Evolutionary conservation across 2,329 filamentous ascomycete genomes (phyloP).

Genomic region (Fusarium humuli): DNA sequence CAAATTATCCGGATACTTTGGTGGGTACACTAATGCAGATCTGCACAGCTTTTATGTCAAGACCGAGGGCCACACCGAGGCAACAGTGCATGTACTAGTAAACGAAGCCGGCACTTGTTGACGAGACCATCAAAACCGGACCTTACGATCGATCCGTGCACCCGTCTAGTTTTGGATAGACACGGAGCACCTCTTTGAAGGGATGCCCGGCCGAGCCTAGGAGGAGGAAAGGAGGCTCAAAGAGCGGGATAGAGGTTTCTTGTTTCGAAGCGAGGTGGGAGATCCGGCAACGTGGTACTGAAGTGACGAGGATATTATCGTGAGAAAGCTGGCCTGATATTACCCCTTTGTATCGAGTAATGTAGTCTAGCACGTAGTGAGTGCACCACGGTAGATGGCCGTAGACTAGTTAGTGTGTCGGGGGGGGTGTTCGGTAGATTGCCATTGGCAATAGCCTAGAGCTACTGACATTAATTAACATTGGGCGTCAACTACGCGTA

Average conservation of each 20-base stretch:
- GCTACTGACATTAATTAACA: not conserved
- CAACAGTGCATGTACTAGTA: slow-evolving; percentile 10
- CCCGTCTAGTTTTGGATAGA: slow-evolving; percentile 28
- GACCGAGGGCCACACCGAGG: slow-evolving; percentile 15
- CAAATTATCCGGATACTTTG: slow-evolving; percentile 4
- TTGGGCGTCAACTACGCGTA: slow-evolving; percentile 11
- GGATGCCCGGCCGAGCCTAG: slow-evolving; percentile 32
- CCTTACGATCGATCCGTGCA: slow-evolving; percentile 35
- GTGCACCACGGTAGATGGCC: slow-evolving; percentile 22
- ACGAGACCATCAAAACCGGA: slow-evolving; percentile 23
- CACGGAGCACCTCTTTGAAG: slow-evolving; percentile 30
- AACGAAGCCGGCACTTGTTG: slow-evolving; percentile 38
- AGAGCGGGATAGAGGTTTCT: slow-evolving; percentile 29
- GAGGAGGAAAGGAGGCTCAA: slow-evolving; percentile 33
- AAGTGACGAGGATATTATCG: not conserved
- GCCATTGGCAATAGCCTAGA: slow-evolving; percentile 12
- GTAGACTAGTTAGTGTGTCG: slow-evolving; percentile 9
- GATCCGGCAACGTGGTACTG: slow-evolving; percentile 6
- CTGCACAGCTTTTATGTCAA: slow-evolving; percentile 19
- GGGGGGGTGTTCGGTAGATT: slow-evolving; percentile 24
- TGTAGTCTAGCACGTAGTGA: slow-evolving; percentile 11
- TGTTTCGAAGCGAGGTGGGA: slow-evolving; percentile 31
- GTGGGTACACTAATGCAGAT: not conserved
- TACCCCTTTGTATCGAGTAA: slow-evolving; percentile 36
- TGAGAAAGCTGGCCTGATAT: slow-evolving; percentile 11